These are phyloP conservation scores for Sinapis alba DNA, from an alignment of 441 rosid species.

Conservation along the genomic window DNA sequence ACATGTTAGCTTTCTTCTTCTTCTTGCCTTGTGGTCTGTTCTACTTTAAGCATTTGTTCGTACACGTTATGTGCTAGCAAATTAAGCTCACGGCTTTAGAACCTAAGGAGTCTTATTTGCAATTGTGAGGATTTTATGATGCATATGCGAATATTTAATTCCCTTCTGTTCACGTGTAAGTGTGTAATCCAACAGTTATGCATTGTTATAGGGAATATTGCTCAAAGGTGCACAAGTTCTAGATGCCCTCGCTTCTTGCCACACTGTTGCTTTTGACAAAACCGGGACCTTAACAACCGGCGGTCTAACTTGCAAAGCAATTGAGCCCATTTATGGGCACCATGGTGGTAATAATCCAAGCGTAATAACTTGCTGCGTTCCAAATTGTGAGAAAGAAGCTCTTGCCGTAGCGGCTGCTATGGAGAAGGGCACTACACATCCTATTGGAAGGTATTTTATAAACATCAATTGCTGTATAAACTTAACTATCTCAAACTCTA, in stretches of 20 bases:
- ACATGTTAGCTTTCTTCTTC: conserved; percentile 16
- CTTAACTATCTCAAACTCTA: background rate
- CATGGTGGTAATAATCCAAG: conserved; percentile 34
- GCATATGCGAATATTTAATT: conserved; percentile 10
- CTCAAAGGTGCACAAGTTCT: conserved; percentile 92
- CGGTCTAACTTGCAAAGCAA: conserved; percentile 87
- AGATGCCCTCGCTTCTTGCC: conserved; percentile 92
- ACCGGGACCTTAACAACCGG: conserved; percentile 96
- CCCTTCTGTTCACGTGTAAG: background rate
- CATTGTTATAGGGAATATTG: conserved; percentile 71
- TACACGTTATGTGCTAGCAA: background rate
- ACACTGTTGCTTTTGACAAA: conserved; percentile 89
- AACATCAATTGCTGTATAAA: background rate
- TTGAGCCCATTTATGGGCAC: conserved; percentile 93
- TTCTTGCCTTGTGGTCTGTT: background rate
- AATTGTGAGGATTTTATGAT: background rate
- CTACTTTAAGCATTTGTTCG: background rate
- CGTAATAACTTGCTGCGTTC: conserved; percentile 65
- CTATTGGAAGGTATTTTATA: conserved; percentile 80
- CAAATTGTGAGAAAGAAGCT: conserved; percentile 91
- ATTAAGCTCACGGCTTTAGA: conserved; percentile 3
- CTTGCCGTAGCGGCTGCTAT: conserved; percentile 96
- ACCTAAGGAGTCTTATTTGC: background rate
- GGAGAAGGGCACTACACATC: conserved; percentile 99
- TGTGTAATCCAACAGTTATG: conserved; percentile 29